These are phyloP conservation scores for Vitis riparia DNA, from an alignment of 164 flowering plant genomes.

Conservation along the genomic window DNA sequence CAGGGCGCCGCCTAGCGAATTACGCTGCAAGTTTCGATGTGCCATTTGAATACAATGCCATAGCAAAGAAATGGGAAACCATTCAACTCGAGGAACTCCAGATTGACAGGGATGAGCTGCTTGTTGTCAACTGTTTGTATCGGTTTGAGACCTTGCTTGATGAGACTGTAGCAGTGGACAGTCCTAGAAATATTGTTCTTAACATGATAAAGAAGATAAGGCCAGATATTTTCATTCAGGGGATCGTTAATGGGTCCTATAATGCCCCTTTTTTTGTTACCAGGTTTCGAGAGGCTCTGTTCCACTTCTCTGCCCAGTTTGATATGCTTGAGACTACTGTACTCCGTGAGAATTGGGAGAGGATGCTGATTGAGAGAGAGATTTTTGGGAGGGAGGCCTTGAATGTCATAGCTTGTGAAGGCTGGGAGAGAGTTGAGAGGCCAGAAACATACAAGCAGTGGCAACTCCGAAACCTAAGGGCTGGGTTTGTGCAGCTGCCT, in stretches of 20 bases:
- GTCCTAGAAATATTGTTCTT: constrained; percentile 58
- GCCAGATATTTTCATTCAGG: constrained; percentile 67
- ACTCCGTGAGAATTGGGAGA: constrained; percentile 60
- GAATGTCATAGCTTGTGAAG: constrained; percentile 83
- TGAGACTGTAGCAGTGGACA: constrained; percentile 63
- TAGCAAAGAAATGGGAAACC: constrained; percentile 83
- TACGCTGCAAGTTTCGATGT: constrained; percentile 72
- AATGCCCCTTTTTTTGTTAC: constrained; percentile 86
- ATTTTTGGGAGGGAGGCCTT: constrained; percentile 64
- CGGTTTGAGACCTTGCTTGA: constrained; percentile 59
- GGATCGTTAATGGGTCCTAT: constrained; percentile 64
- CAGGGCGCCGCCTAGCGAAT: constrained; percentile 65
- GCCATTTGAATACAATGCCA: constrained; percentile 71
- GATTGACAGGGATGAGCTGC: constrained; percentile 58
- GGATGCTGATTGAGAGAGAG: constrained; percentile 65
- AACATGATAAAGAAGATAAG: constrained; percentile 53
- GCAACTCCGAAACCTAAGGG: constrained; percentile 60
- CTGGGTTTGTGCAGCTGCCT: constrained; percentile 69
- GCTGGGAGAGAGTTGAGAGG: constrained; percentile 80
- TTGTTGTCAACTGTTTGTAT: constrained; percentile 65
- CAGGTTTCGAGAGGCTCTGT: constrained; percentile 77
- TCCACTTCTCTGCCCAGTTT: constrained; percentile 73
- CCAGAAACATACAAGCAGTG: constrained; percentile 93
- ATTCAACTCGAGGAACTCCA: constrained; percentile 67
- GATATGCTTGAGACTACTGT: constrained; percentile 78